phyloP scores from a whole-genome alignment of 208 protist species.

The Leishmania amazonensis region DNA sequence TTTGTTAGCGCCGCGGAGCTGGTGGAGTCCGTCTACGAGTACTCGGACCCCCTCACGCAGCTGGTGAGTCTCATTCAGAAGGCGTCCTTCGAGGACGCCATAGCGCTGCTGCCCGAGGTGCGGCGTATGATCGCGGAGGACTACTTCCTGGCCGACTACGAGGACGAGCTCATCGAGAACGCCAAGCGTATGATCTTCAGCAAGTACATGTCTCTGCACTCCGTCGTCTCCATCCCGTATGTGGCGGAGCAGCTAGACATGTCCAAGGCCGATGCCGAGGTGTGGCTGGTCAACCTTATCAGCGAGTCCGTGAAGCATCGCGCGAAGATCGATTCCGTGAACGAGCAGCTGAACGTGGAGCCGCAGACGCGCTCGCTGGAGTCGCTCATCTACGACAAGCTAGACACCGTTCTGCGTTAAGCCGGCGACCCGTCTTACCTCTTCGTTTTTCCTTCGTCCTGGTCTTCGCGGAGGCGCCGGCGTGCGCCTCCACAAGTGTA shows the following conservation, averaged over 20 bases:
- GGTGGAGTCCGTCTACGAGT: slow-evolving; percentile 80
- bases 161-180: slow-evolving; percentile 74
- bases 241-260: slow-evolving; percentile 82
- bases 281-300: slow-evolving; percentile 92
- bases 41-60: slow-evolving; percentile 87
- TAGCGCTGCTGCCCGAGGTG: slow-evolving; percentile 77
- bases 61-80: slow-evolving; percentile 76
- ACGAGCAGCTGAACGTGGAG: slow-evolving; percentile 84
- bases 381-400: slow-evolving; percentile 72
- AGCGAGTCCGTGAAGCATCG: slow-evolving; percentile 87
- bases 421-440: not conserved
- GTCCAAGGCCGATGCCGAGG: slow-evolving; percentile 75
- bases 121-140: slow-evolving; percentile 57
- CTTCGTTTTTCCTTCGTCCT: not conserved
- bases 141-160: slow-evolving; percentile 85
- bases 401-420: slow-evolving; percentile 54
- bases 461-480: not conserved
- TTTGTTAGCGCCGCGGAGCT: slow-evolving; percentile 67
- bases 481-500: not conserved
- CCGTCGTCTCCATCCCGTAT: slow-evolving; percentile 84
- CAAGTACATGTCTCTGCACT: slow-evolving; percentile 85
- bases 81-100: slow-evolving; percentile 78
- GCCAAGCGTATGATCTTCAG: slow-evolving; percentile 87
- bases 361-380: slow-evolving; percentile 77
- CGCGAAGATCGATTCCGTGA: slow-evolving; percentile 91